Conservation (phyloP, 2,329 filamentous ascomycete species). For the Trichoderma sp. region DNA sequence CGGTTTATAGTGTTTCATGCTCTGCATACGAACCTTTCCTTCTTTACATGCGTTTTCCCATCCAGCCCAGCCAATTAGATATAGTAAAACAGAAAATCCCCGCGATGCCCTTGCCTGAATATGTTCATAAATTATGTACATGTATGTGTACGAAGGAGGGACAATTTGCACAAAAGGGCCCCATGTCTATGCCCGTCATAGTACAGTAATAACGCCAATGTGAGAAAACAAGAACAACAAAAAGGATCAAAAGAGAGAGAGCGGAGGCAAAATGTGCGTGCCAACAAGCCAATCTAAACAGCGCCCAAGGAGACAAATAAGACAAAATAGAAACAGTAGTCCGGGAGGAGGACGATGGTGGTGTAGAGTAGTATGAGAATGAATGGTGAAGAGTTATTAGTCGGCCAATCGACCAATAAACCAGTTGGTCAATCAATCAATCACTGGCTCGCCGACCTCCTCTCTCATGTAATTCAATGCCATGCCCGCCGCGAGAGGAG, state of each 20-base stretch:
- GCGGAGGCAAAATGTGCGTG: not conserved
- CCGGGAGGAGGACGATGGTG: not conserved
- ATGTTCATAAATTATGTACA: slow-evolving; percentile 6
- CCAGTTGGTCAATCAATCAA: not conserved
- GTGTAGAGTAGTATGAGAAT: not conserved
- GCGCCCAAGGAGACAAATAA: not conserved
- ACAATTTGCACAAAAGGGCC: not conserved
- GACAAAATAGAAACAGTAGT: not conserved
- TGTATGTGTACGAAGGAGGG: not conserved
- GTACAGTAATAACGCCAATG: not conserved
- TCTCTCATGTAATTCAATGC: slow-evolving; percentile 18
- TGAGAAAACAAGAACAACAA: not conserved
- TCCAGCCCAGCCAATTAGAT: not conserved
- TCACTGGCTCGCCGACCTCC: not conserved
- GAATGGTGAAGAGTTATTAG: not conserved
- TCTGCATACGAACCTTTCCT: not conserved
- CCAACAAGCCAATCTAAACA: not conserved
- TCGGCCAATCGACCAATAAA: not conserved
- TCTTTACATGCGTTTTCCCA: not conserved
- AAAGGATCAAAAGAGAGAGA: not conserved
- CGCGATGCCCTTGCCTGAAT: not conserved
- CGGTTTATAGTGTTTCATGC: not conserved
- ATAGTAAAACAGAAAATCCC: not conserved
- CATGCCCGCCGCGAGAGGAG: not conserved
- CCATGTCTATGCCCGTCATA: not conserved